These are phyloP conservation scores for Vararia minispora DNA, from an alignment of 768 basidiomycete genomes.

Conservation along the genomic window DNA sequence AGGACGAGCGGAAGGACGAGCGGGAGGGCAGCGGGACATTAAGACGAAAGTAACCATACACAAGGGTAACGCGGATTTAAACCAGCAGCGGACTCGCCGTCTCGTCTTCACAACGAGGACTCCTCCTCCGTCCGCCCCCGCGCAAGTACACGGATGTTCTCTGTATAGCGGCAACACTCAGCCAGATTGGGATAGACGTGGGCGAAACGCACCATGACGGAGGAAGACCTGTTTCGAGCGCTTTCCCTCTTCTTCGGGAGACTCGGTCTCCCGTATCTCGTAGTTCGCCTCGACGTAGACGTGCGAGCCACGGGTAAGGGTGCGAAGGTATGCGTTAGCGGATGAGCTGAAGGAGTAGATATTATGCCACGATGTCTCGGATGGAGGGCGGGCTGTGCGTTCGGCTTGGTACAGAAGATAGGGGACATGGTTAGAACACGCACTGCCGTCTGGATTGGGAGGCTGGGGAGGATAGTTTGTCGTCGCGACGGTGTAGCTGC, in stretches of 20 bases:
- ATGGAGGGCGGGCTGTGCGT: conserved; percentile 36
- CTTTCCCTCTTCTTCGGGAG: conserved; percentile 58
- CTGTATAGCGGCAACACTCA: conserved; percentile 23
- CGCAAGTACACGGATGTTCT: conserved; percentile 39
- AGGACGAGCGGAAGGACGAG: conserved; percentile 10
- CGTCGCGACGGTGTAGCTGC: conserved; percentile 72
- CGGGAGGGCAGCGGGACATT: no score
- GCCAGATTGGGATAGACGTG: background rate
- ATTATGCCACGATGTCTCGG: conserved; percentile 63
- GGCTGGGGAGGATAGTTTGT: conserved; percentile 47
- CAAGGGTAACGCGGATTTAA: no score
- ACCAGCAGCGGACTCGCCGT: background rate
- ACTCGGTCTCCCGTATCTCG: conserved; percentile 65
- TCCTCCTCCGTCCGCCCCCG: conserved; percentile 15
- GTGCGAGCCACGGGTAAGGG: conserved; percentile 54
- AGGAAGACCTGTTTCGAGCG: conserved; percentile 81
- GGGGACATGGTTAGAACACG: conserved; percentile 14
- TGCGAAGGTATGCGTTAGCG: conserved; percentile 53
- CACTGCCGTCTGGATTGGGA: conserved; percentile 50
- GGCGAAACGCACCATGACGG: conserved; percentile 48
- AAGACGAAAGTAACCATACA: no score
- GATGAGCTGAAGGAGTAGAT: conserved; percentile 59
- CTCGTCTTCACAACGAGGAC: conserved; percentile 2
- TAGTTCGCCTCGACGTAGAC: conserved; percentile 78
- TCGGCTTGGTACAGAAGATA: background rate